Evolutionary conservation across 2,329 filamentous ascomycete species (phyloP).

Genomic region (Colletotrichum coccodes): DNA sequence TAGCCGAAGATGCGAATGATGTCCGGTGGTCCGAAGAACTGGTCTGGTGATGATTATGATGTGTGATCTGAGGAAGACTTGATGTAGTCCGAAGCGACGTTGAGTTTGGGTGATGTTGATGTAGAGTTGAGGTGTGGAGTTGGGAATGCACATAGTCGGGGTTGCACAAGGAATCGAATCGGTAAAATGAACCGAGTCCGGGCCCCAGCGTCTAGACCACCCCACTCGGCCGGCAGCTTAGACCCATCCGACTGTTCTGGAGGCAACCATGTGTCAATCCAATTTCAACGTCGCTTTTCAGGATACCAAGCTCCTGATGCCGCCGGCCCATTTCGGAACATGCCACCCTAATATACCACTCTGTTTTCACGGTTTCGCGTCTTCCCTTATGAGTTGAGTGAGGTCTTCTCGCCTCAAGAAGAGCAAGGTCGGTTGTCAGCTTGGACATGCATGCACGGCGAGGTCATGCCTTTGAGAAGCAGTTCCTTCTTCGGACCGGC

Average conservation of each 20-base stretch:
- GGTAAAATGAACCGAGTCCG: background rate
- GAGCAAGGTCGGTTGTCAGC: background rate
- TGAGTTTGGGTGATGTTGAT: slow-evolving; percentile 8
- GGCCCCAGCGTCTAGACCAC: background rate
- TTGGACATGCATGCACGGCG: no score
- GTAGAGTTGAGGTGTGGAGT: slow-evolving; percentile 14
- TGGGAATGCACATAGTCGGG: slow-evolving; percentile 1
- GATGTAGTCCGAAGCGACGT: background rate
- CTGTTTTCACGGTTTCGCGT: background rate
- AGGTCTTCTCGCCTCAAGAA: background rate
- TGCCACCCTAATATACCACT: background rate
- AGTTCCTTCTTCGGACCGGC: background rate
- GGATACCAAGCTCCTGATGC: background rate
- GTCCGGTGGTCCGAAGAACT: no score
- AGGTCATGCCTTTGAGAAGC: background rate
- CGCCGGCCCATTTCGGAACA: background rate
- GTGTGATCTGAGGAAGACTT: background rate
- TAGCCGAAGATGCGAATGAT: background rate
- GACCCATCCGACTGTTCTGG: background rate
- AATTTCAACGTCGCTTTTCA: slow-evolving; percentile 1
- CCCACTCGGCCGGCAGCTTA: slow-evolving; percentile 8
- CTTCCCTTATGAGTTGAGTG: background rate
- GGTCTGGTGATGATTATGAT: background rate
- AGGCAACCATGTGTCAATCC: slow-evolving; percentile 3
- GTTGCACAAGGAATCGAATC: slow-evolving; percentile 1